phyloP scores from a whole-genome alignment of 2,329 filamentous ascomycete genomes.

The Metarhizium humberi region DNA sequence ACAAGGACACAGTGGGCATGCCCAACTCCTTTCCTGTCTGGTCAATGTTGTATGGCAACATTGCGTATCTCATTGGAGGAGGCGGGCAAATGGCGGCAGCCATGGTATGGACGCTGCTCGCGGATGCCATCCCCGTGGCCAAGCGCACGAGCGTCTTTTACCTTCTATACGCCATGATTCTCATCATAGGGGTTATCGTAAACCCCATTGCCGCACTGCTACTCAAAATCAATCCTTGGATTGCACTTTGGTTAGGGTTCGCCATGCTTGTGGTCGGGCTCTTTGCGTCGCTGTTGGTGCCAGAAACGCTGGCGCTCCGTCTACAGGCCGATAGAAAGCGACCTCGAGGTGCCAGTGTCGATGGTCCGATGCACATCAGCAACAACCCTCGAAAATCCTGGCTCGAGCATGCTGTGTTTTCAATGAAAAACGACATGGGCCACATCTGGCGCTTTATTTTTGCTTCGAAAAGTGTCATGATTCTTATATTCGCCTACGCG shows the following conservation, averaged over 20 bases:
- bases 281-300: constrained; percentile 23
- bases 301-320: constrained; percentile 32
- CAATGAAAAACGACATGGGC: constrained; percentile 18
- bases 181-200: constrained; percentile 28
- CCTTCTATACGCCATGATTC: constrained; percentile 24
- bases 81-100: constrained; percentile 28
- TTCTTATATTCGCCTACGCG: constrained; percentile 26
- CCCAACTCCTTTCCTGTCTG: constrained; percentile 30
- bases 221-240: constrained; percentile 29
- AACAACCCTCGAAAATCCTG: constrained; percentile 2
- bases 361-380: not conserved
- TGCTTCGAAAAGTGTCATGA: constrained; percentile 25
- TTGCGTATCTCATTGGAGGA: constrained; percentile 31
- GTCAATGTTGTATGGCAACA: constrained; percentile 23
- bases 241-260: constrained; percentile 27
- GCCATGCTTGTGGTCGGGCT: constrained; percentile 19
- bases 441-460: constrained; percentile 32
- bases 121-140: constrained; percentile 30
- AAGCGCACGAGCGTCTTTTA: constrained; percentile 32
- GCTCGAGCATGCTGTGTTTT: constrained; percentile 16
- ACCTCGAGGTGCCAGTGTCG: constrained; percentile 3
- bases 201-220: constrained; percentile 32
- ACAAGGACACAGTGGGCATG: constrained; percentile 20
- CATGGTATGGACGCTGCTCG: constrained; percentile 36
- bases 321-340: constrained; percentile 17